Base-by-base conservation (phyloP, 495 filamentous ascomycete species). In the Penicillium argentinense region DNA sequence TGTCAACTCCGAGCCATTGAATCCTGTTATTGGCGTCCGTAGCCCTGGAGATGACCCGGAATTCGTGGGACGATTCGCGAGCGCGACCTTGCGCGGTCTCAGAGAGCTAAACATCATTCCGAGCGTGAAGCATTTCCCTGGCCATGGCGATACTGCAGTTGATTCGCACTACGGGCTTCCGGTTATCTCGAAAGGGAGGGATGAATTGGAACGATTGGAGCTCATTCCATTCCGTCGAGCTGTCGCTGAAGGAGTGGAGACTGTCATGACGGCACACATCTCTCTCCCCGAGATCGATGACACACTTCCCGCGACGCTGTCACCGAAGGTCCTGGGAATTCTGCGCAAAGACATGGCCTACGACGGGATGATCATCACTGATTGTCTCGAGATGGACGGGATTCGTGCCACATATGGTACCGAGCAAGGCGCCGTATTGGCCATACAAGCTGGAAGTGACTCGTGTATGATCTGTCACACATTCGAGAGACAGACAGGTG, bases 401-500 rank as follows among this genome's bases (percentile, higher is more conserved):
- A 70, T 78, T n/a, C 61, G 72, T 14, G 58, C 66, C 4, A 74
- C 67, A 8, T 69, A 65, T 45, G 74, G 74, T 3, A 74, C 73
- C 0, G 72, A 75, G 37, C 59, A 69, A 45, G 73, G 72, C 33
- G 64, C 74, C 1, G 65, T 75, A 19, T 63, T 78, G 30, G 68
- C 74, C 2, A 42, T 78, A 24, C 63, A 63, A 27, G 74, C 74
- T 21, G 74, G 74, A n/a, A 71, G 67, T 38, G 74, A 78, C 29
- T 74, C 73, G 25, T 59, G 74, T 11, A 76, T 76, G 73, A 62
- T 78, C 9, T 78, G 73, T 42, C 74, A 78, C 51, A 78, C 74
- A 6, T 74, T 69, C 42, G 53, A 59, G 9, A 71, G 70, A 19
- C 74, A 78, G 39, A 57, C 73, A 9, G 66, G 50, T 4, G 70